Base-by-base conservation (phyloP, 2,329 filamentous ascomycete genomes). In the Talaromyces marneffei region DNA sequence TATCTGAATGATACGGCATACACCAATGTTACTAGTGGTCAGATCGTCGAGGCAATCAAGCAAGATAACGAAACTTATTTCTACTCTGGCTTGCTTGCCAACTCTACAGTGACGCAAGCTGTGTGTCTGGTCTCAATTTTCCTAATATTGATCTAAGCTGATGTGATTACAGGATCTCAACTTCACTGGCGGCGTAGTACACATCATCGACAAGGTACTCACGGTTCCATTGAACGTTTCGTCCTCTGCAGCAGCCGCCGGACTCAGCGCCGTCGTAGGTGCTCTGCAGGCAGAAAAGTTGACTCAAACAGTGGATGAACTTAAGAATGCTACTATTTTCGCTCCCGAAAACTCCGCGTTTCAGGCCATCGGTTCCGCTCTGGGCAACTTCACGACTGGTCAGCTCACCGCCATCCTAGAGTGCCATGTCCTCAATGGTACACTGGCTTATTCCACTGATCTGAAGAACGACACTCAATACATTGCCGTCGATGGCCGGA, bases 131-230 rank as follows among this genome's bases (percentile, higher is more conserved):
- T 12, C 14, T 20, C 8, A 18, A 2, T 5, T 44, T 20, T 23
- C 29, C 20, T 16, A 23, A 4, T 7, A 59, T 27, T 16, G 1
- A 23, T 12, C 0, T 3, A 55, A 18, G n/a, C 50, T 60, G 29
- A 60, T 9, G 14, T 27, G n/a, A 8, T 7, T 10, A 9, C 16
- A 60, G 58, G 50, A 60, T 37, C 58, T 60, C 23, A 60, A 60
- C 3, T 60, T 60, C 31, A 60, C 58, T 5, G 58, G 58, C 23
- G 58, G 58, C 29, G 58, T 60, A 9, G 27, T 60, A 4, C 58
- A 60, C 31, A 55, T 60, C 18, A 60, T 60, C 18, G 58, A 60
- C 52, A 60, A 60, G 16, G 50, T 60, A 31, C 58, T 60, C 20
- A 46, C 48, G 4, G 31, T 60, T 20, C 58, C 58, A 20, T 18